Evolutionary conservation across 768 basidiomycete species (phyloP).

Genomic region (Tulasnella sp.): DNA sequence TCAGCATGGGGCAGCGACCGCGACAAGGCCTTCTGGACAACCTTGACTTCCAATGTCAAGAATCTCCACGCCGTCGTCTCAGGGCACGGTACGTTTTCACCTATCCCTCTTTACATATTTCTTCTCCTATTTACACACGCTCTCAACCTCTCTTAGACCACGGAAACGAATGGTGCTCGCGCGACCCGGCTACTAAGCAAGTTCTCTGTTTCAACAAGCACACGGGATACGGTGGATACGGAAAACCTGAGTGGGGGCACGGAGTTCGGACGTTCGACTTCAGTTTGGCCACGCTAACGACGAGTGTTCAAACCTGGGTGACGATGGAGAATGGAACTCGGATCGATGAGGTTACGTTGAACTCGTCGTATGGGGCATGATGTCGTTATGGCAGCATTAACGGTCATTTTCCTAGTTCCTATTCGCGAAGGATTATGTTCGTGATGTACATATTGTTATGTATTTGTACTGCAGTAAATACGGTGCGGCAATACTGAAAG

Average conservation of each 20-base stretch:
- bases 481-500: too few species aligned
- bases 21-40: conserved; percentile 65
- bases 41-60: conserved; percentile 60
- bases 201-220: conserved; percentile 81
- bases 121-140: background rate
- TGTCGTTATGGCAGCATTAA: too few species aligned
- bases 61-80: conserved; percentile 71
- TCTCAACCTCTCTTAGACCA: conserved; percentile 55
- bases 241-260: conserved; percentile 57
- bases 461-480: too few species aligned
- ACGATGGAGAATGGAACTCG: conserved; percentile 62
- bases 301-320: conserved; percentile 64
- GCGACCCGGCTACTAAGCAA: conserved; percentile 62
- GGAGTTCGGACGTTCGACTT: conserved; percentile 70
- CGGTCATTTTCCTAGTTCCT: too few species aligned
- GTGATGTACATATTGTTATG: too few species aligned
- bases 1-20: conserved; percentile 46
- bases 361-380: conserved; percentile 36
- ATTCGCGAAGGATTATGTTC: too few species aligned
- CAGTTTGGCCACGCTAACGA: conserved; percentile 52
- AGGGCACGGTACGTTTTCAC: conserved; percentile 59
- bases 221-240: conserved; percentile 73
- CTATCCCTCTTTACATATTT: background rate
- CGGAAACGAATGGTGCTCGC: conserved; percentile 78
- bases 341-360: conserved; percentile 57